Base-by-base conservation (phyloP, 2,329 filamentous ascomycete genomes). In the Leptoxyphium fumago region DNA sequence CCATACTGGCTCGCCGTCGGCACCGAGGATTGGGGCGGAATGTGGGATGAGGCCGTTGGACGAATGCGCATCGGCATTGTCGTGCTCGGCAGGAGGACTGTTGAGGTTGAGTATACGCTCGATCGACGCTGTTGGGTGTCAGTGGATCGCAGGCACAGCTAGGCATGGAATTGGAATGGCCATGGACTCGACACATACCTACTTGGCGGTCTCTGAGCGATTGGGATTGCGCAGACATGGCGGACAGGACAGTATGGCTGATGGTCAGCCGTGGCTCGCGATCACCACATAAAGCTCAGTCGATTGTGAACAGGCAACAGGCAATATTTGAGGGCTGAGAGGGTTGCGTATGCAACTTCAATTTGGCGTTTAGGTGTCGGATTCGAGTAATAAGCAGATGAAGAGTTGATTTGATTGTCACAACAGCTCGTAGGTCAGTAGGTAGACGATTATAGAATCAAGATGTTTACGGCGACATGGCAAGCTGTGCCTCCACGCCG, bases 71-170 rank as follows among this genome's bases (percentile, higher is more conserved):
- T 87, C 82, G 47, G 84, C 74, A 41, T 74, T 68, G 46, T 73
- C 56, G 43, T 64, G 55, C 47, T 72, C 63, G 59, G 67, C 74
- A 48, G 66, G 62, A 32, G 77, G 73, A 58, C 91, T 81, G 66
- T 98, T 98, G 53, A 98, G 72, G 63, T 95, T 96, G 53, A 98
- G 77, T 57, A 98, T 87, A 66, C 86, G 89, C 70, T 94, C 87
- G 58, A 98, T 86, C 14, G 89, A 89, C 41, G 82, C 88, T 94
- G 52, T 21, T 15, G 29, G 43, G 36, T 39, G 45, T 47, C 44
- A 51, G 45, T 38, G 4, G 17, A 38, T n/a, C 34, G 17, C 32
- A 36, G 21, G 21, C 7, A 26, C 7, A 7, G 39, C 10, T 8
- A 30, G 30, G 7, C 26, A 52, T 34, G 55, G 52, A 46, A 42